These are phyloP conservation scores for Tolypocladium album DNA, from an alignment of 2,329 filamentous ascomycete genomes.

Conservation along the genomic window DNA sequence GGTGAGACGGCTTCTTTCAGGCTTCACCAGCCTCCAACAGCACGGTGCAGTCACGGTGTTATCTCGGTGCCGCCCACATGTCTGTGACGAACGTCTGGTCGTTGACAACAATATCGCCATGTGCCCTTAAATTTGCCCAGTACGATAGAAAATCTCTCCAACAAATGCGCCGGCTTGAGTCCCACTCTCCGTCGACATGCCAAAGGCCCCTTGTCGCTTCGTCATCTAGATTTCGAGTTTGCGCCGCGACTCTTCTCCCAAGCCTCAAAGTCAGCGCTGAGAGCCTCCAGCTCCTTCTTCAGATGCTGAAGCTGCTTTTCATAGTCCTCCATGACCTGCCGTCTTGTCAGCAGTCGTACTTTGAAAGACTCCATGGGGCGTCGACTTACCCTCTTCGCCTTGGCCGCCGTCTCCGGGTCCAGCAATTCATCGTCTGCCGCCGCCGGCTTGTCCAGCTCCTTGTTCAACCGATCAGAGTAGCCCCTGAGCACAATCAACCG, in stretches of 20 bases:
- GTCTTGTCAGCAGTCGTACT: conserved; percentile 6
- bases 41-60: not conserved
- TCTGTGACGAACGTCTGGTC: not conserved
- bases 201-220: not conserved
- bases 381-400: conserved; percentile 59
- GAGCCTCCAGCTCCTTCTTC: conserved; percentile 58
- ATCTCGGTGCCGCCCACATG: not conserved
- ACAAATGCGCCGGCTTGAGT: not conserved
- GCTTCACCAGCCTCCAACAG: not conserved
- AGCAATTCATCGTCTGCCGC: conserved; percentile 44
- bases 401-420: conserved; percentile 58
- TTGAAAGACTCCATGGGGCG: not conserved
- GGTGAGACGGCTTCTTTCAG: not conserved
- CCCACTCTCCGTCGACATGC: not conserved
- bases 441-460: conserved; percentile 61
- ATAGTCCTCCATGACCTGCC: conserved; percentile 67
- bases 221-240: conserved; percentile 20
- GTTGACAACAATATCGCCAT: not conserved
- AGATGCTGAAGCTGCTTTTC: conserved; percentile 70
- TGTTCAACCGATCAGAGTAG: conserved; percentile 60
- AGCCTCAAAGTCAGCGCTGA: conserved; percentile 44
- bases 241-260: conserved; percentile 42
- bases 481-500: conserved; percentile 65
- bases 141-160: not conserved
- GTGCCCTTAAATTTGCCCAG: not conserved